Evolutionary conservation across 495 filamentous ascomycete species (phyloP).

Genomic region (Jackrogersella multiformis): DNA sequence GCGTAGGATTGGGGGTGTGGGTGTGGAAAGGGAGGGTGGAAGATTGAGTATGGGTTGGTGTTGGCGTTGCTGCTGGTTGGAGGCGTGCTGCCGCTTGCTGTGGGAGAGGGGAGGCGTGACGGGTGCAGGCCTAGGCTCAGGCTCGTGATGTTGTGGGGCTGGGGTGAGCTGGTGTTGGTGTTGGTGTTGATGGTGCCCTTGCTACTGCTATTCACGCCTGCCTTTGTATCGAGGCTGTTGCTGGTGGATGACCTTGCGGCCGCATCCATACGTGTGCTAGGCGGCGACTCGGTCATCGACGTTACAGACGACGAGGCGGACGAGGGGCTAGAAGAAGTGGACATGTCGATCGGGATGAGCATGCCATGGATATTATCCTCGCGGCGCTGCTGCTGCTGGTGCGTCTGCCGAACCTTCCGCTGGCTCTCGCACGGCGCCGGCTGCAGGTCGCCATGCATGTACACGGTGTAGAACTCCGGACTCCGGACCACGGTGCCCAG

Average conservation of each 20-base stretch:
- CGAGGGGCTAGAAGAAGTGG: background rate
- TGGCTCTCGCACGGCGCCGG: background rate
- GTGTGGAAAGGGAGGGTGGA: background rate
- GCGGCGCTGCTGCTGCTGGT: background rate
- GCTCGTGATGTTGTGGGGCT: no score
- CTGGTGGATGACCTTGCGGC: background rate
- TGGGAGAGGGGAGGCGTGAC: background rate
- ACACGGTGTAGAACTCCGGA: constrained; percentile 47
- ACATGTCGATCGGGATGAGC: background rate
- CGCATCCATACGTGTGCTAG: background rate
- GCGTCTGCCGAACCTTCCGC: background rate
- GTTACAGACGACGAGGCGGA: constrained; percentile 4
- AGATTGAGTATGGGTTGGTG: background rate
- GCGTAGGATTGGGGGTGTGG: background rate
- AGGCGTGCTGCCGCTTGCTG: constrained; percentile 3
- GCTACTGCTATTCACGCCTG: background rate
- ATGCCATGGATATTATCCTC: background rate
- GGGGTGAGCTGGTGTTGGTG: constrained; percentile 1
- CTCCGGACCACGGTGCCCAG: constrained; percentile 47
- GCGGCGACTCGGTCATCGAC: background rate
- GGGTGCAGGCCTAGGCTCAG: background rate
- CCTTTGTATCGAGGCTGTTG: background rate
- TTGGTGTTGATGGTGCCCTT: background rate
- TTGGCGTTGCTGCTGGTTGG: background rate
- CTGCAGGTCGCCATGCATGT: constrained; percentile 17